Evolutionary conservation across 495 filamentous ascomycete species (phyloP).

Genomic region (Filosporella fistucella): DNA sequence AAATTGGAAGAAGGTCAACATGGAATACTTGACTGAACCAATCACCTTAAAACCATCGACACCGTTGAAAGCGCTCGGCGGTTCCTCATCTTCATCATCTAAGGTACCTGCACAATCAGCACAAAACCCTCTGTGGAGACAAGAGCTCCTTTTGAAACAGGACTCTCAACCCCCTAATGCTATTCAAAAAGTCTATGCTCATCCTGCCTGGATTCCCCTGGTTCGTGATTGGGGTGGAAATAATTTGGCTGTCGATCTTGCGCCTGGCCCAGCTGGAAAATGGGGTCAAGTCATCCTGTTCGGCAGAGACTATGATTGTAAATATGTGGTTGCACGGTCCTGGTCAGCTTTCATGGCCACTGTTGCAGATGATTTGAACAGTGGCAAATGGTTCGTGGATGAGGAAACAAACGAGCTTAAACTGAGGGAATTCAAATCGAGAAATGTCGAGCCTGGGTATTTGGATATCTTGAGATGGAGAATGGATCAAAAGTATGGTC

Average conservation of each 20-base stretch:
- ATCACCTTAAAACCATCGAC: slow-evolving; percentile 48
- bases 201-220: slow-evolving; percentile 93
- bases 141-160: slow-evolving; percentile 80
- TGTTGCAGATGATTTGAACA: slow-evolving; percentile 84
- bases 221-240: slow-evolving; percentile 98
- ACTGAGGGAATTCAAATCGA: slow-evolving; percentile 81
- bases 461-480: slow-evolving; percentile 93
- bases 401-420: slow-evolving; percentile 91
- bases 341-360: slow-evolving; percentile 86
- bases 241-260: slow-evolving; percentile 89
- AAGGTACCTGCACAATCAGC: slow-evolving; percentile 34
- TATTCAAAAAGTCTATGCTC: slow-evolving; percentile 89
- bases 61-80: slow-evolving; percentile 64
- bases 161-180: slow-evolving; percentile 82
- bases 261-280: slow-evolving; percentile 81
- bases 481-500: slow-evolving; percentile 89
- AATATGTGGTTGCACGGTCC: slow-evolving; percentile 90
- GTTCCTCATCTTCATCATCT: slow-evolving; percentile 49
- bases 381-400: slow-evolving; percentile 82
- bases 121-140: slow-evolving; percentile 66
- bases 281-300: slow-evolving; percentile 98
- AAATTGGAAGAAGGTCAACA: slow-evolving; percentile 91
- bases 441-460: slow-evolving; percentile 88
- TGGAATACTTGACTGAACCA: slow-evolving; percentile 69
- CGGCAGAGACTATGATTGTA: slow-evolving; percentile 96